Evolutionary conservation across 148 eudicot species (phyloP).

Genomic region (Spergularia marina): DNA sequence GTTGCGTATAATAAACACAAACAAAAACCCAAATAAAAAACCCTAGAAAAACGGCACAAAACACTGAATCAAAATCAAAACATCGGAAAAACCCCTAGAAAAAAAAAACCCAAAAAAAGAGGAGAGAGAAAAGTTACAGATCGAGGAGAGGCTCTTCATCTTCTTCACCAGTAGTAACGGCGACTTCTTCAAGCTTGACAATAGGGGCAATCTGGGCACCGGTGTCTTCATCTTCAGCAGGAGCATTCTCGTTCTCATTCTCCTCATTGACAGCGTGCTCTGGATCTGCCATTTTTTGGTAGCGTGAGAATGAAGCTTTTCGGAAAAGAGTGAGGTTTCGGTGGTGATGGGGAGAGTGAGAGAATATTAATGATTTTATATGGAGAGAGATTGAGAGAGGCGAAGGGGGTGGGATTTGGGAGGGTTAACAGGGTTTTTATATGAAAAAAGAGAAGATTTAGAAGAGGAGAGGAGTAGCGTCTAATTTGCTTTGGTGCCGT

Average conservation of each 20-base stretch:
- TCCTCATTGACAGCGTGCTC: conserved; percentile 27
- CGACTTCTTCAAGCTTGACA: conserved; percentile 65
- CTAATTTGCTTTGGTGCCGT: no score
- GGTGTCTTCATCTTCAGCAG: conserved; percentile 72
- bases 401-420: neutral
- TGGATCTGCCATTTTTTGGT: conserved; percentile 57
- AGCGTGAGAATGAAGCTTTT: no score
- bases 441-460: neutral
- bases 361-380: neutral
- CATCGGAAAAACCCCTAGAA: neutral
- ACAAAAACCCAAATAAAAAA: neutral
- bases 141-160: conserved; percentile 68
- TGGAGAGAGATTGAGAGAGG: neutral
- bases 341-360: no score
- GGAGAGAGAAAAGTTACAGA: conserved; percentile 38
- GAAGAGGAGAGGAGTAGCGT: no score
- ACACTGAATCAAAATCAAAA: neutral
- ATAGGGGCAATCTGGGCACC: conserved; percentile 81
- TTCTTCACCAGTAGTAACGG: conserved; percentile 80
- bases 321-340: neutral
- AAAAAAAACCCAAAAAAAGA: neutral
- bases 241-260: conserved; percentile 42
- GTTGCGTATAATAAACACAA: no score
- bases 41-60: neutral
- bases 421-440: conserved; percentile 1